Percentiles rank a stretch among this genome's conserved stretches.
These are phyloP conservation scores for Aspergillus sp. DNA, from an alignment of 2,329 filamentous ascomycete genomes.

Conservation along the genomic window DNA sequence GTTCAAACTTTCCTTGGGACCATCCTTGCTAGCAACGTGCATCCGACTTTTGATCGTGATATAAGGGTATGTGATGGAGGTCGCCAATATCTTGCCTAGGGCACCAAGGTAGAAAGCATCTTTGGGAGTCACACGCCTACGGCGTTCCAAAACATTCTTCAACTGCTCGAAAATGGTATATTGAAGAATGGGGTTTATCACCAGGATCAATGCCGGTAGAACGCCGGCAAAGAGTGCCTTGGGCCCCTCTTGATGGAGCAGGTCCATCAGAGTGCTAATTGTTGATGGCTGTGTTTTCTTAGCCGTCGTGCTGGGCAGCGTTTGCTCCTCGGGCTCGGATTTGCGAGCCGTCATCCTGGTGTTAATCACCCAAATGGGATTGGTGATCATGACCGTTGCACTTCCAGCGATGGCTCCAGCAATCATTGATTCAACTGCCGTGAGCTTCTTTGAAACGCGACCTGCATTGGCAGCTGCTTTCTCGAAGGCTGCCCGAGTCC, in stretches of 20 bases:
- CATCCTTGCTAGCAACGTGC: constrained; percentile 77
- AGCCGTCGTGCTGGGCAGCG: constrained; percentile 33
- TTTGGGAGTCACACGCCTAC: constrained; percentile 70
- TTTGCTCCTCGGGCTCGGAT: constrained; percentile 47
- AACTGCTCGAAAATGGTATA: constrained; percentile 99
- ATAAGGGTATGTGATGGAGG: constrained; percentile 92
- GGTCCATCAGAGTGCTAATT: constrained; percentile 71
- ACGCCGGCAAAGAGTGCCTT: constrained; percentile 86
- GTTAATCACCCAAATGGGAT: constrained; percentile 99
- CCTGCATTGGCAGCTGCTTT: constrained; percentile 67
- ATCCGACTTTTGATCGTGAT: constrained; percentile 98
- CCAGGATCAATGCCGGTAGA: constrained; percentile 83
- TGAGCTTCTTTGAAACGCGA: constrained; percentile 73
- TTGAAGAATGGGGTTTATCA: constrained; percentile 97
- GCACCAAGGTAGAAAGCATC: constrained; percentile 90
- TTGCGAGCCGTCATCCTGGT: constrained; percentile 93
- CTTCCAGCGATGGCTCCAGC: constrained; percentile 90
- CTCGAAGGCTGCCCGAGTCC: constrained; percentile 81
- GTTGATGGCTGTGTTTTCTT: constrained; percentile 62
- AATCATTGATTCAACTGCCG: constrained; percentile 88
- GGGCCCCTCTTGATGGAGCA: constrained; percentile 80
- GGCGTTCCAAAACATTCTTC: constrained; percentile 83
- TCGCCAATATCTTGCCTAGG: constrained; percentile 89
- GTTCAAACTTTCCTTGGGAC: constrained; percentile 75
- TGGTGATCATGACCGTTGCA: constrained; percentile 91